Evolutionary conservation across 805 yeast genomes (phyloP), one percentile per base, ranked within the genome.

Genomic region (Alloascoidea africana): DNA sequence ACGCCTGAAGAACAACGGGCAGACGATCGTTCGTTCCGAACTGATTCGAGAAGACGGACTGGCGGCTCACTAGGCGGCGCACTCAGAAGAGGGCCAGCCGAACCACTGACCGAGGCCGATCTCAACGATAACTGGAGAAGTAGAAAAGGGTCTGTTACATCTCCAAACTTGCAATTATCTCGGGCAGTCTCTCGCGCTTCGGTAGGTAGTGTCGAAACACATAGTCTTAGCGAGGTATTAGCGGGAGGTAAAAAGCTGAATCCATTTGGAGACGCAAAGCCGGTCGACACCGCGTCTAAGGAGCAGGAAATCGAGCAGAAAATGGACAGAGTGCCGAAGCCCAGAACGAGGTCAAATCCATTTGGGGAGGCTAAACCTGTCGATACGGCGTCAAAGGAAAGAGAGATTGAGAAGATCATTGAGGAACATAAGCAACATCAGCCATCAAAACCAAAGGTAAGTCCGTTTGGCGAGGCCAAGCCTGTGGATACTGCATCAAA

Each of bases 321-420:
- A n/a, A 23, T 23, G 30, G 13, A 23, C 8, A 23, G n/a, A 23
- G n/a, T n/a, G n/a, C 8, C n/a, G 8, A 23, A 23, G n/a, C 30
- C 30, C 13, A 23, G n/a, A 23, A 23, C n/a, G 13, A 23, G n/a
- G n/a, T 23, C 30, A 8, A 81, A 74, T 51, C 91, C 94, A 3
- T 84, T 85, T 60, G 94, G 94, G 0, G 60, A 69, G 3, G 95
- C 94, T 1, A 81, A 73, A 56, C 94, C 94, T 1, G 89, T 84
- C 4, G 94, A 84, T 54, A 73, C 80, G 2, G 60, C 75, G 16
- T 63, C 81, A 17, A 75, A 70, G 45, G 73, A 71, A 45, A 58
- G 65, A 35, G 89, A 80, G 47, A 58, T 79, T 16, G 87, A 79
- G 42, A 63, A 66, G 39, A 8, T 8, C 13, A 23, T 23, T 8